Evolutionary conservation across 495 filamentous ascomycete genomes (phyloP).

Genomic region (Rhizodiscina lignyota): DNA sequence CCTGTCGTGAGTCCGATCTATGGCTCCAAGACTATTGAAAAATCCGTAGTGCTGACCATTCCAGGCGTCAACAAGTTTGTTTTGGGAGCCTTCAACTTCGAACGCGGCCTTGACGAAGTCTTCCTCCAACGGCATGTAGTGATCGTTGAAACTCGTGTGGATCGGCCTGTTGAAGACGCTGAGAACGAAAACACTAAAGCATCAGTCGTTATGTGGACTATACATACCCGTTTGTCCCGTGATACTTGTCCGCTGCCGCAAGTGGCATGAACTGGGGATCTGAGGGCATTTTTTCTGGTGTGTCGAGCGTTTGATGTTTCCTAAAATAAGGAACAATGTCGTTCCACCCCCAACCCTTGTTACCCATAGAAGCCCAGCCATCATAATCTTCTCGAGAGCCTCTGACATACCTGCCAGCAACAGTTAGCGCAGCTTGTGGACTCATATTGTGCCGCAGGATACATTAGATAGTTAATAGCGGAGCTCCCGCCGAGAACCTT

Average conservation of each 20-base stretch:
- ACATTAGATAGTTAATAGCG: not conserved
- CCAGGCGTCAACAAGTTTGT: constrained; percentile 11
- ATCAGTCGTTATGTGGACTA: too few species aligned
- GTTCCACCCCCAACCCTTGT: constrained; percentile 23
- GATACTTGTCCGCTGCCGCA: too few species aligned
- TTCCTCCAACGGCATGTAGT: constrained; percentile 16
- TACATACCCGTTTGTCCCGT: too few species aligned
- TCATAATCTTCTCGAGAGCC: not conserved
- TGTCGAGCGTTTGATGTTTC: not conserved
- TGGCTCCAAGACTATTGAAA: constrained; percentile 24
- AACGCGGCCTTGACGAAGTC: constrained; percentile 15
- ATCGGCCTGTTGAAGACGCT: constrained; percentile 14
- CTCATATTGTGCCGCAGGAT: too few species aligned
- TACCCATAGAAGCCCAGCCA: constrained; percentile 21
- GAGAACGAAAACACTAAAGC: too few species aligned
- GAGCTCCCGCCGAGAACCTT: constrained; percentile 9
- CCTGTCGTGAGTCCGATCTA: constrained; percentile 26
- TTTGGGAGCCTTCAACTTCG: constrained; percentile 11
- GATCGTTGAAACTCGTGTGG: constrained; percentile 18
- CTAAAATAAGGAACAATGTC: not conserved
- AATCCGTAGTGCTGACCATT: constrained; percentile 23
- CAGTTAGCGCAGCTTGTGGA: too few species aligned
- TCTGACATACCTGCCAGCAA: too few species aligned
- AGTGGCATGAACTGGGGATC: not conserved
- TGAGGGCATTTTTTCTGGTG: too few species aligned